A percentile compares a stretch with the other conserved stretches of the same genome.
Conservation (phyloP, 2,329 filamentous ascomycete species). For the Neonectria punicea region DNA sequence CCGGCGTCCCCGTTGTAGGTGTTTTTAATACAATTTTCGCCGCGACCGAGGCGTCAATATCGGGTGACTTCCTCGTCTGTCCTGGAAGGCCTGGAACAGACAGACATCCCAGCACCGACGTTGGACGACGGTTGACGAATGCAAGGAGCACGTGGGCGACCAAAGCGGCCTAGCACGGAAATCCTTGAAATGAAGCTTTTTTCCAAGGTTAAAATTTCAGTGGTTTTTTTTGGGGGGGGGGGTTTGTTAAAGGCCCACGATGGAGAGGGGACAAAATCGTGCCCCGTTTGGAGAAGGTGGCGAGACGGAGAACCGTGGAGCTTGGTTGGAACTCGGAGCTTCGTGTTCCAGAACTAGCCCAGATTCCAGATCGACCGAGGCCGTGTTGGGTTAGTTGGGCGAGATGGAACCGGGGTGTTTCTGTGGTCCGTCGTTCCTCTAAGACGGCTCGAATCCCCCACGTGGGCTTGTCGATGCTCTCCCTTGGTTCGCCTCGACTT, state of each 20-base stretch:
- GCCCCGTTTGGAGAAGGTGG: neutral
- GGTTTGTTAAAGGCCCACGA: neutral
- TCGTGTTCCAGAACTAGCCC: too few species aligned
- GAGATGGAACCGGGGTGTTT: neutral
- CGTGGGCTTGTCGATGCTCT: neutral
- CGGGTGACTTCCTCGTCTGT: neutral
- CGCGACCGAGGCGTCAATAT: neutral
- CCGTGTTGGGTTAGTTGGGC: neutral
- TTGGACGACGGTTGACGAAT: neutral
- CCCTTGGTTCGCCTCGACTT: neutral
- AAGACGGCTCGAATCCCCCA: neutral
- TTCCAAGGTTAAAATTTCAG: slow-evolving; percentile 23
- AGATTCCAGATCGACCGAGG: neutral
- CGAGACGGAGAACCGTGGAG: neutral
- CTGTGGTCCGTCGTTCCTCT: neutral
- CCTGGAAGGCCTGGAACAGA: neutral
- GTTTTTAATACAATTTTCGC: neutral
- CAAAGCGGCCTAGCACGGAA: neutral
- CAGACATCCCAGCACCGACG: too few species aligned
- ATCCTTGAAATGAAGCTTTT: slow-evolving; percentile 14
- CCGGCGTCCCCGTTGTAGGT: too few species aligned
- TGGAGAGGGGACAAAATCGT: neutral
- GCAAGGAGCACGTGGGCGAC: neutral
- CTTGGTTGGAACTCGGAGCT: too few species aligned
- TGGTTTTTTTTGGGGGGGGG: neutral